Evolutionary conservation across 331 rosid species (phyloP).

Genomic region (Acacia pycnantha): DNA sequence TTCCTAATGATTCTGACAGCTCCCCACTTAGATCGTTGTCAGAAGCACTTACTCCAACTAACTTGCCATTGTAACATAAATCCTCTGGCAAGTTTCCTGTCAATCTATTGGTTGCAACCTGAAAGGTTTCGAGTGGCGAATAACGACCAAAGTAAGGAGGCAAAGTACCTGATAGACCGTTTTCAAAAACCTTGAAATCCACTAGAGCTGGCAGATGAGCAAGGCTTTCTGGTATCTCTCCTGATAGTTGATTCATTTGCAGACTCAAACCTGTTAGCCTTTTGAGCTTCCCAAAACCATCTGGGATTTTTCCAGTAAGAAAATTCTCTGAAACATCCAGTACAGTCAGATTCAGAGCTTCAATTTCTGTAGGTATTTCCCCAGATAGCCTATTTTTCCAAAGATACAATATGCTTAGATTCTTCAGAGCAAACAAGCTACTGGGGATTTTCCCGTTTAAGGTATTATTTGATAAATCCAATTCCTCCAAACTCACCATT

Average conservation of each 20-base stretch:
- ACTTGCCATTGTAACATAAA: conserved; percentile 42
- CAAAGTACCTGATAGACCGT: conserved; percentile 43
- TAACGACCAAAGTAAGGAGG: conserved; percentile 46
- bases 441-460: conserved; percentile 43
- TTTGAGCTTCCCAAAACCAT: conserved; percentile 42
- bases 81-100: conserved; percentile 44
- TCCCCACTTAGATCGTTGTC: conserved; percentile 47
- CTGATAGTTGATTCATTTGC: conserved; percentile 34
- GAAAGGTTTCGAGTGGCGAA: conserved; percentile 30
- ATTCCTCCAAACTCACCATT: conserved; percentile 24
- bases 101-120: conserved; percentile 42
- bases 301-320: conserved; percentile 37
- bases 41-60: conserved; percentile 33
- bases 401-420: conserved; percentile 38
- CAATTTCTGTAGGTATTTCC: conserved; percentile 45
- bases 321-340: not conserved
- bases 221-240: conserved; percentile 45
- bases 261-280: conserved; percentile 29
- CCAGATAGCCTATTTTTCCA: conserved; percentile 39
- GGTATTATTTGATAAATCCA: conserved; percentile 29
- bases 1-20: conserved; percentile 50
- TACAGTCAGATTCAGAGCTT: conserved; percentile 33
- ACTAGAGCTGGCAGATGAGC: conserved; percentile 34
- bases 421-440: conserved; percentile 36
- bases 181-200: conserved; percentile 28